These are phyloP conservation scores for Scleromitrula shiraiana DNA, from an alignment of 2,329 filamentous ascomycete genomes.

Conservation along the genomic window DNA sequence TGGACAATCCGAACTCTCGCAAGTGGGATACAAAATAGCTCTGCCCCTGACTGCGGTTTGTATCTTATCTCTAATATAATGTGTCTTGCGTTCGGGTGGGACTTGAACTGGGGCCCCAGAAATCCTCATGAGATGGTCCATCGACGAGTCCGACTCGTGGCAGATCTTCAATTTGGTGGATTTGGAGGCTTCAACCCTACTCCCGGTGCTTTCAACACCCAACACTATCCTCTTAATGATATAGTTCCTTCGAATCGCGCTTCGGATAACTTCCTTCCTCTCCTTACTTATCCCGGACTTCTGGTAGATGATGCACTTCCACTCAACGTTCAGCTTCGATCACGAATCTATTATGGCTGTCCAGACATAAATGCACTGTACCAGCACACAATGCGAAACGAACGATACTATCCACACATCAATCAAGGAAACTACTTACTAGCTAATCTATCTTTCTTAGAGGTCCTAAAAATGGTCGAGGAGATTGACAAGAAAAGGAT, in stretches of 20 bases:
- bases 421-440: too few species aligned
- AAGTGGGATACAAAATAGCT: neutral
- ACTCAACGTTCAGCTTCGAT: neutral
- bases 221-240: slow-evolving; percentile 1
- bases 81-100: slow-evolving; percentile 4
- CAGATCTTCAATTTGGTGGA: neutral
- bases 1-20: neutral
- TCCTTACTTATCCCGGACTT: neutral
- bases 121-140: neutral
- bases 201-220: neutral
- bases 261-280: neutral
- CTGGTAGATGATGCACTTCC: neutral
- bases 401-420: neutral
- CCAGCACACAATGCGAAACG: neutral
- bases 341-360: slow-evolving; percentile 3
- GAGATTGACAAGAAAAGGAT: too few species aligned
- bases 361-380: neutral
- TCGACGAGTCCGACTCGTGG: neutral
- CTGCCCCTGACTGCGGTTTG: neutral
- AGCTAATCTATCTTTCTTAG: too few species aligned
- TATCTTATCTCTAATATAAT: neutral
- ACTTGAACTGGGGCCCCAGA: neutral
- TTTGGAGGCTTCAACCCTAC: neutral
- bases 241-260: neutral
- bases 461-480: too few species aligned